Evolutionary conservation across 1,284 basidiomycete species (phyloP).

Genomic region (Cryptococcus sp.): DNA sequence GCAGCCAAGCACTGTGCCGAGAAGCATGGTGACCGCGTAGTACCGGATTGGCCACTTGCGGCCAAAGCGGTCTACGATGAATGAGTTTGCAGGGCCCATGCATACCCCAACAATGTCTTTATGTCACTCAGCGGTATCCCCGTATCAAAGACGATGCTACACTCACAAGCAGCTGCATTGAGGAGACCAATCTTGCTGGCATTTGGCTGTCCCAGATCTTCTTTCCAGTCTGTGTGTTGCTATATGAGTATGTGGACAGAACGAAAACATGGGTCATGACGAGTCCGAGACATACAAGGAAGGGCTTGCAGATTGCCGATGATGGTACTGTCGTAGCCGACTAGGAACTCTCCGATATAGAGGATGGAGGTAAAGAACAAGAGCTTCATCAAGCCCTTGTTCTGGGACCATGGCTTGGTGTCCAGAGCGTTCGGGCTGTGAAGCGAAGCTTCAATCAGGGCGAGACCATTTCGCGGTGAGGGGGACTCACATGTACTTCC

Average conservation of each 20-base stretch:
- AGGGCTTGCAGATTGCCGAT: constrained; percentile 11
- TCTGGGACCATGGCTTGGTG: constrained; percentile 2
- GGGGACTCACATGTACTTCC: no score
- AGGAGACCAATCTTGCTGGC: constrained; percentile 13
- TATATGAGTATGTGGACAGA: not conserved
- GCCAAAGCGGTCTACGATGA: constrained; percentile 11
- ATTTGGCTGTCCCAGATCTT: constrained; percentile 10
- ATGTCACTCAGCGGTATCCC: no score
- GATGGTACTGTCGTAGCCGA: constrained; percentile 20
- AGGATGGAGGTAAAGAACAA: constrained; percentile 11
- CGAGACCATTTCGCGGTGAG: no score
- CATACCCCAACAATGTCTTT: constrained; percentile 10
- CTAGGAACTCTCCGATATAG: constrained; percentile 15
- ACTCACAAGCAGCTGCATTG: constrained; percentile 8
- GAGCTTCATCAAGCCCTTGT: constrained; percentile 2
- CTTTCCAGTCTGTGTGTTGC: constrained; percentile 8
- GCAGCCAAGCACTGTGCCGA: constrained; percentile 11
- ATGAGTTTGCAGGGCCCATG: constrained; percentile 13
- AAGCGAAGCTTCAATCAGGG: no score
- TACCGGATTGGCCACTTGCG: constrained; percentile 11
- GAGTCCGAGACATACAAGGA: constrained; percentile 1
- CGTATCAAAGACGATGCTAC: no score
- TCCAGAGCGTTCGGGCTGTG: constrained; percentile 8
- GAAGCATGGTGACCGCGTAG: constrained; percentile 8
- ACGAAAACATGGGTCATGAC: not conserved